Percentiles rank a stretch among this genome's conserved stretches.
These are phyloP conservation scores for Lipomyces chichibuensis DNA, from an alignment of 805 yeast species.

Conservation along the genomic window DNA sequence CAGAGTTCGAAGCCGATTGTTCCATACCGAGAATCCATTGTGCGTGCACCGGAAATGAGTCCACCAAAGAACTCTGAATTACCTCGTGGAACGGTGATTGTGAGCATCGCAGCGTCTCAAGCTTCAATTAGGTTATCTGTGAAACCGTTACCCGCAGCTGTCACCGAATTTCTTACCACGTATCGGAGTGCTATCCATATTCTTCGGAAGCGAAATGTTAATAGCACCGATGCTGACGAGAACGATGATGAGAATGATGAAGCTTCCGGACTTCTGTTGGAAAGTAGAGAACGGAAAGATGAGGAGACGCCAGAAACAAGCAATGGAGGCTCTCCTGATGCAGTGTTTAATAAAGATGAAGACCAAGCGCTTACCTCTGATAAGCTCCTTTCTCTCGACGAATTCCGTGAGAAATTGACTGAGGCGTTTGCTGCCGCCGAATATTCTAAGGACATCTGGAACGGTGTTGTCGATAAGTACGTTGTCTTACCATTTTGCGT, in stretches of 20 bases:
- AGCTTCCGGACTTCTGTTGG: conserved; percentile 1
- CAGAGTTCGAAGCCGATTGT: conserved; percentile 88
- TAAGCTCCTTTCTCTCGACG: conserved; percentile 39
- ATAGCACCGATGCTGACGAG: not conserved
- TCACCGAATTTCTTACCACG: conserved; percentile 52
- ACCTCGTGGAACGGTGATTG: conserved; percentile 52
- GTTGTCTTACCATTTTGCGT: not conserved
- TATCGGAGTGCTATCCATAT: conserved; percentile 24
- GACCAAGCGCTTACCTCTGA: conserved; percentile 36
- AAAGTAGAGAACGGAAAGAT: not conserved
- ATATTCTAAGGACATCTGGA: conserved; percentile 39
- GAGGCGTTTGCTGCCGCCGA: conserved; percentile 42
- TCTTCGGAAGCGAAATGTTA: conserved; percentile 9
- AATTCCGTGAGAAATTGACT: conserved; percentile 46
- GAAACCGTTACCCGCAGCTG: conserved; percentile 58
- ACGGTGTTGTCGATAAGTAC: conserved; percentile 32
- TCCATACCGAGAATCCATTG: conserved; percentile 87
- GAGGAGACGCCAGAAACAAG: conserved; percentile 1
- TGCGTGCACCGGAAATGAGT: conserved; percentile 55
- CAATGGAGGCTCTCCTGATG: conserved; percentile 22
- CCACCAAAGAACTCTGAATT: conserved; percentile 51
- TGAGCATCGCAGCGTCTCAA: conserved; percentile 55
- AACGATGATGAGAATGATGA: conserved; percentile 16
- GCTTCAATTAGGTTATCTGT: conserved; percentile 50
- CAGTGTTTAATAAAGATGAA: conserved; percentile 37